Base-by-base conservation (phyloP, 1,284 basidiomycete species). In the Cryptococcus wingfieldii region DNA sequence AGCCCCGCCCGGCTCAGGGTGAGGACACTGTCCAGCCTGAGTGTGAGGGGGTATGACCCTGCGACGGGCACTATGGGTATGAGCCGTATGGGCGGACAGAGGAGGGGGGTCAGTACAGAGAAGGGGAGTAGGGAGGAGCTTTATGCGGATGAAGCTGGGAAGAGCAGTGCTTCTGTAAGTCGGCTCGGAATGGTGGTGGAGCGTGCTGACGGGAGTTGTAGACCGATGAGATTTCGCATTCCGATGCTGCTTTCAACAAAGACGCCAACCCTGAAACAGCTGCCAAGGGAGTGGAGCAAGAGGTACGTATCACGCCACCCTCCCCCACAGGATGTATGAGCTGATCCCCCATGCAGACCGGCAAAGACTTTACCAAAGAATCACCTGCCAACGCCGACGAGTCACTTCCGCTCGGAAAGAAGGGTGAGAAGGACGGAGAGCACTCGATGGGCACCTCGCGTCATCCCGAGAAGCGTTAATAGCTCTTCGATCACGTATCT, bases 201-300 rank as follows among this genome's bases (percentile, higher is more conserved):
- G 14, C 38, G 18, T 16, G 16, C 19, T 41, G 37, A 31, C 28
- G 19, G 25, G 16, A 18, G 43, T 46, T 10, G 14, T 48, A 72
- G 67, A 72, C 63, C 14, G 69, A 72, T 56, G 73, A 75, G 56
- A 67, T 75, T 2, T 70, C 71, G 7, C 66, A 74, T 34, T 68
- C 66, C 45, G 68, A 74, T 55, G 68, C 73, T 10, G 73, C 73
- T 5, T 75, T 67, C 54, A 59, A 72, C 59, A 65, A 65, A 34
- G 56, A 67, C 47, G 28, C 71, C 12, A 63, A 71, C 46, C 73
- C 73, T 1, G 45, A 63, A 38, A 55, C 60, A 37, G 54, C 65
- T 13, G 61, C 66, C 25, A 65, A 71, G 58, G 47, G 59, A 13
- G 57, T 71, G 12, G 61, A 70, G 52, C 47, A 65, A n/a, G 69